Conservation (phyloP, 805 yeast species). For the Saccharomycopsis sp. region DNA sequence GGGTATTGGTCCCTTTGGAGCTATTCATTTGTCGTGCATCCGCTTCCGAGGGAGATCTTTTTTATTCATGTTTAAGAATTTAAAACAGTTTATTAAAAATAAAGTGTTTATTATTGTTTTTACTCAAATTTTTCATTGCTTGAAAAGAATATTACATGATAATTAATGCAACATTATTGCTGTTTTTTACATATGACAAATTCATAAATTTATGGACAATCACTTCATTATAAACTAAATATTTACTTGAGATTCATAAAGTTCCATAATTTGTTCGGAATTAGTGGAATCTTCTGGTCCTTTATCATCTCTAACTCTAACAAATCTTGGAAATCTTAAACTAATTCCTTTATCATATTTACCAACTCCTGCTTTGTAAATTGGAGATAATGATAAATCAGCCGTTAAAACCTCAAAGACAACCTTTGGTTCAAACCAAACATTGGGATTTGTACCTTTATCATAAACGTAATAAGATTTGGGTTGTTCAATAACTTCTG, state of each 20-base stretch:
- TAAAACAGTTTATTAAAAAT: too few species aligned
- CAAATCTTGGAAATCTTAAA: slow-evolving; percentile 78
- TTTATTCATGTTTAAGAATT: too few species aligned
- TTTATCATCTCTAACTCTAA: slow-evolving; percentile 80
- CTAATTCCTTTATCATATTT: slow-evolving; percentile 77
- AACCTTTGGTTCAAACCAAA: slow-evolving; percentile 84
- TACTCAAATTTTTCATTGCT: too few species aligned
- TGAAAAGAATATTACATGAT: too few species aligned
- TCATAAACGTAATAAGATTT: slow-evolving; percentile 62
- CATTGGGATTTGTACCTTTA: slow-evolving; percentile 69
- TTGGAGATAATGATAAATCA: slow-evolving; percentile 78
- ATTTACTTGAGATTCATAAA: slow-evolving; percentile 63
- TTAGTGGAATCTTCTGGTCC: slow-evolving; percentile 78
- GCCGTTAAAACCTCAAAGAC: slow-evolving; percentile 89
- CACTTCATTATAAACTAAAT: too few species aligned
- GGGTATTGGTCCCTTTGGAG: too few species aligned
- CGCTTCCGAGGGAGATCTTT: too few species aligned
- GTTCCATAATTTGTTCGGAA: slow-evolving; percentile 73
- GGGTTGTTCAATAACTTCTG: slow-evolving; percentile 55
- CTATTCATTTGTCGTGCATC: too few species aligned
- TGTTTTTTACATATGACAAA: too few species aligned
- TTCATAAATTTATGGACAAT: too few species aligned
- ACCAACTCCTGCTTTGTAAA: slow-evolving; percentile 74
- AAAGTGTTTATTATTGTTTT: too few species aligned
- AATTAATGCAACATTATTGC: too few species aligned